Base-by-base conservation (phyloP, 768 basidiomycete genomes). In the Termitomyces sp. region DNA sequence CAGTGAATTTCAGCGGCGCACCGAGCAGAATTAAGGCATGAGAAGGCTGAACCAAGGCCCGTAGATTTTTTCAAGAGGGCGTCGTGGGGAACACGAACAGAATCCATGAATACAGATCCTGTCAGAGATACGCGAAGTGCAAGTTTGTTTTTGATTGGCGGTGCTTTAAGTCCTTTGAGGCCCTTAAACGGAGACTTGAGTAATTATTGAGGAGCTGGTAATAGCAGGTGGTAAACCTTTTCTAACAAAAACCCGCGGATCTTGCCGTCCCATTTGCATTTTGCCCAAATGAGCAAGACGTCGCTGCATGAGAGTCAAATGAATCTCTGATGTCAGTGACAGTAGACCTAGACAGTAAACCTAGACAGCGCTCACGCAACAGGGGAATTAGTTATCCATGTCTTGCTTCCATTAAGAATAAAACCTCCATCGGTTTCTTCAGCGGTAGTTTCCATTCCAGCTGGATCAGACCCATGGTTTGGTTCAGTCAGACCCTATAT, bases 371-470 rank as follows among this genome's bases (percentile, higher is more conserved):
- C 87, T 73, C 68, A 92, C 87, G 95, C 93, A 55, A 91, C 85
- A 9, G 95, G 94, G 1, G 95, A 85, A 68, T 97, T 97, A 15
- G 93, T 85, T 68, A 98, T 98, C 96, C 96, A 98, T 0, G 94
- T 98, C 78, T 98, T 98, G 72, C 90, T 90, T 54, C 96, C 96
- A 62, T 86, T 90, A 54, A 98, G 68, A 27, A 91, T 73, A 72
- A 87, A 98, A 4, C 93, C 94, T 13, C 93, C 93, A 55, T 89
- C 88, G 0, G 80, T 78, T 70, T 97, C 93, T 61, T 84, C 85
- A 12, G 94, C 96, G 30, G 82, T 87, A 1, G 96, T 97, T 67
- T 95, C 92, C 96, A 98, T 98, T n/a, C 88, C 86, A n/a, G 87
- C 88, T 16, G 95, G 95, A 66, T 98, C 96, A 2, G 95, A 98